phyloP scores from a whole-genome alignment of 495 filamentous ascomycete species.

The Neurospora sp. region DNA sequence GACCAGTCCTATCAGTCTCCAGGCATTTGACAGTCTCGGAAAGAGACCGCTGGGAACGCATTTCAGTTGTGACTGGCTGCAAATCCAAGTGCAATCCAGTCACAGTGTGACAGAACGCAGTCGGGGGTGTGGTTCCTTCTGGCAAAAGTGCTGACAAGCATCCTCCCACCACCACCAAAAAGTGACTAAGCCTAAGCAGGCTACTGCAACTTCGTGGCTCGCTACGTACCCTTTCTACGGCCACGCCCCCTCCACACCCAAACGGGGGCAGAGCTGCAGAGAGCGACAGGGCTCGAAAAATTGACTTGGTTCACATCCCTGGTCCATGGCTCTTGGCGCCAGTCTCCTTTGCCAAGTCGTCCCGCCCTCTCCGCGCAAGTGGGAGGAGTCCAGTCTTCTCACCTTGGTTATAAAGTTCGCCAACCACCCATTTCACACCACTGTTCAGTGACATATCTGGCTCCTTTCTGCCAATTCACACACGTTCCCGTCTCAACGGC shows the following conservation, averaged over 20 bases:
- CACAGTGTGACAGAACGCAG: constrained; percentile 1
- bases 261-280: neutral
- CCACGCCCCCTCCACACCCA: constrained; percentile 11
- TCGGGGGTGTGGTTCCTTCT: constrained; percentile 6
- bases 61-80: neutral
- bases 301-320: constrained; percentile 2
- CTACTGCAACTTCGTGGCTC: neutral
- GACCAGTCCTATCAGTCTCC: neutral
- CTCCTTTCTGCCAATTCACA: constrained; percentile 15
- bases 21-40: neutral
- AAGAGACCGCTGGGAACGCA: neutral
- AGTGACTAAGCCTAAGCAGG: constrained; percentile 10
- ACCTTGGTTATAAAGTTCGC: constrained; percentile 14
- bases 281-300: constrained; percentile 5
- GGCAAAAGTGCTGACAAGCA: constrained; percentile 5
- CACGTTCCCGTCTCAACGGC: neutral
- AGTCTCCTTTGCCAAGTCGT: constrained; percentile 5
- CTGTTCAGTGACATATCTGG: constrained; percentile 12
- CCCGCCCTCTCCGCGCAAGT: constrained; percentile 1
- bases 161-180: neutral
- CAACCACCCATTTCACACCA: constrained; percentile 9
- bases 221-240: neutral
- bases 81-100: neutral
- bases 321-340: neutral
- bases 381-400: neutral